Percentiles rank a stretch among this genome's conserved stretches.
phyloP scores from a whole-genome alignment of 2,329 filamentous ascomycete species.

The Claviceps fusiformis region DNA sequence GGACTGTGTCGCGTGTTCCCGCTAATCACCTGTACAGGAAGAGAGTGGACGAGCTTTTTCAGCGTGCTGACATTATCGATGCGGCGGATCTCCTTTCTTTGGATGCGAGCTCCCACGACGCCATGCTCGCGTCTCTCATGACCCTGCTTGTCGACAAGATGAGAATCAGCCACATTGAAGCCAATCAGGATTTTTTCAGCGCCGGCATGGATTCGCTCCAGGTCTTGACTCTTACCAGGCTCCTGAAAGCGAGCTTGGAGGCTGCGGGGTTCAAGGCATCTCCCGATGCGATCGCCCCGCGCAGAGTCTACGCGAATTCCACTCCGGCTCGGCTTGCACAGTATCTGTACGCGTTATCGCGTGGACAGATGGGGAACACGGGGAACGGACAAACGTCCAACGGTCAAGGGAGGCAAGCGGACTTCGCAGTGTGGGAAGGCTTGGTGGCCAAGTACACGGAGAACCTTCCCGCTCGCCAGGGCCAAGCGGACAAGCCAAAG shows the following conservation, averaged over 20 bases:
- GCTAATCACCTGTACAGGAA: constrained; percentile 27
- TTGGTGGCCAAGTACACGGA: constrained; percentile 18
- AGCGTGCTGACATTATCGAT: constrained; percentile 8
- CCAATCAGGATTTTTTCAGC: constrained; percentile 23
- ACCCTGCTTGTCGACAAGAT: constrained; percentile 7
- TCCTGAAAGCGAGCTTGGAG: constrained; percentile 10
- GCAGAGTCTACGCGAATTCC: constrained; percentile 17
- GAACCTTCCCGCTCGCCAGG: constrained; percentile 10
- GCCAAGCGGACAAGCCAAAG: constrained; percentile 10
- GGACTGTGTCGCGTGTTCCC: constrained; percentile 27
- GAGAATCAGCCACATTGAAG: constrained; percentile 8
- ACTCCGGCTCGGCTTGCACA: constrained; percentile 14
- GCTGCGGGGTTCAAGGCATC: constrained; percentile 7
- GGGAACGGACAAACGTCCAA: constrained; percentile 1
- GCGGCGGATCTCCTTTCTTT: constrained; percentile 2
- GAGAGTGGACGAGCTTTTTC: constrained; percentile 30
- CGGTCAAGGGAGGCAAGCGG: not conserved
- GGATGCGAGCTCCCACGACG: constrained; percentile 11
- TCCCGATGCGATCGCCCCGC: constrained; percentile 9
- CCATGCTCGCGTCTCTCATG: constrained; percentile 13
- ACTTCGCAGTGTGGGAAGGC: constrained; percentile 4
- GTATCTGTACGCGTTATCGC: constrained; percentile 1
- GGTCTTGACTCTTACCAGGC: constrained; percentile 15
- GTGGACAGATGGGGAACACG: constrained; percentile 1
- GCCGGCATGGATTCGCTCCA: constrained; percentile 27